These are phyloP conservation scores for Lantana camara DNA, from an alignment of 257 asterid genomes.

Conservation along the genomic window DNA sequence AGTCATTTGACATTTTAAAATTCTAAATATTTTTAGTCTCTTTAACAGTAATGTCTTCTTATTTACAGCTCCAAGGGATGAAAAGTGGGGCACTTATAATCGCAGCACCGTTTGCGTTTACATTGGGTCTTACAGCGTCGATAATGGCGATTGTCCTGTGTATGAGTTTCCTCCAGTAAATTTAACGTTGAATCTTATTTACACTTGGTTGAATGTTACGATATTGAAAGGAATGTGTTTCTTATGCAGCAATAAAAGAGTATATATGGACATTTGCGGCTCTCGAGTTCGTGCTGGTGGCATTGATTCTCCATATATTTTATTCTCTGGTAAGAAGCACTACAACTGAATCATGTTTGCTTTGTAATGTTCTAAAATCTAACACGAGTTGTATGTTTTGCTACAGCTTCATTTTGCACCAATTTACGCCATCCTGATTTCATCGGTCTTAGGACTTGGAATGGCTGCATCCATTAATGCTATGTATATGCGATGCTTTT, in stretches of 20 bases:
- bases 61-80: constrained; percentile 65
- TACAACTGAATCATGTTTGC: background rate
- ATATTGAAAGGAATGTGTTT: constrained; percentile 21
- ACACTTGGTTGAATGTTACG: background rate
- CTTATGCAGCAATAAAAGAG: constrained; percentile 73
- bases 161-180: constrained; percentile 27
- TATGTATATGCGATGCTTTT: constrained; percentile 44
- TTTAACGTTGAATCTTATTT: background rate
- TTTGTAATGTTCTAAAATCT: constrained; percentile 7
- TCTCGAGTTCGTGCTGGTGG: constrained; percentile 75
- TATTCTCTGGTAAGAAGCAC: constrained; percentile 61
- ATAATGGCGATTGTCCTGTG: constrained; percentile 69
- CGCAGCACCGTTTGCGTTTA: constrained; percentile 82
- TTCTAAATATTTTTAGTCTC: too few species aligned
- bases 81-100: constrained; percentile 62
- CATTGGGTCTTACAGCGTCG: constrained; percentile 73
- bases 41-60: background rate
- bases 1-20: background rate
- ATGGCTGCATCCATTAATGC: constrained; percentile 51
- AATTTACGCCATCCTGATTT: constrained; percentile 59
- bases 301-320: constrained; percentile 58
- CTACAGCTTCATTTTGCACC: constrained; percentile 65
- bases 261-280: constrained; percentile 85
- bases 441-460: constrained; percentile 68
- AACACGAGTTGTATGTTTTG: constrained; percentile 13